Evolutionary conservation across 2,329 filamentous ascomycete genomes (phyloP).

Genomic region (Stagonosporopsis cucurbitacearum): DNA sequence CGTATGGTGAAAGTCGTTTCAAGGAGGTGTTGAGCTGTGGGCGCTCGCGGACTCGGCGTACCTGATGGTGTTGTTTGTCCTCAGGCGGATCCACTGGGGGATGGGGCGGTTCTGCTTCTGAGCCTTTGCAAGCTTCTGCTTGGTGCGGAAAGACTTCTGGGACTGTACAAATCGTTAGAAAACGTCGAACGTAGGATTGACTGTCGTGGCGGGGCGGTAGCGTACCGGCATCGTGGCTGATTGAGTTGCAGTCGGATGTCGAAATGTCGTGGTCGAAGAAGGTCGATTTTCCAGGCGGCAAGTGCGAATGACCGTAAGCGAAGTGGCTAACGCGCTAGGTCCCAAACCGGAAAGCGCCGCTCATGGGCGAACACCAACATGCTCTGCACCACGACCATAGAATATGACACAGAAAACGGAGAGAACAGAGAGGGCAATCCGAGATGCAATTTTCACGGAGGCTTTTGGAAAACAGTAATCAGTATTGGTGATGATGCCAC

Average conservation of each 20-base stretch:
- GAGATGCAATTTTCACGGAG: no score
- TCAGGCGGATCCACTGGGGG: conserved; percentile 98
- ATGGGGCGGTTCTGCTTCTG: conserved; percentile 99
- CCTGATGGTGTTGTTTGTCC: conserved; percentile 99
- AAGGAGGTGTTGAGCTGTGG: conserved; percentile 5
- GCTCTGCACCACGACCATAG: not conserved
- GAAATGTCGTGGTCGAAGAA: conserved; percentile 23
- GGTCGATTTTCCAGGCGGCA: conserved; percentile 15
- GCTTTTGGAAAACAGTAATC: no score
- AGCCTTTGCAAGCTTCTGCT: conserved; percentile 99
- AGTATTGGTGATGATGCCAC: no score
- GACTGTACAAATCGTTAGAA: conserved; percentile 64
- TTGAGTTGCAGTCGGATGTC: conserved; percentile 45
- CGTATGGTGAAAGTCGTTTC: not conserved
- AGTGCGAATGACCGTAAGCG: conserved; percentile 7
- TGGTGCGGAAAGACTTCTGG: conserved; percentile 99
- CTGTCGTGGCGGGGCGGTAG: conserved; percentile 17
- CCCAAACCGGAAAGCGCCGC: not conserved
- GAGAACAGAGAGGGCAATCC: not conserved
- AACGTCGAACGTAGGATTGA: conserved; percentile 12
- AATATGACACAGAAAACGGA: no score
- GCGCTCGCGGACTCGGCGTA: conserved; percentile 56
- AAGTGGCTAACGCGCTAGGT: not conserved
- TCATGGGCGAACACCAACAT: conserved; percentile 2
- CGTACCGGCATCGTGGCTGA: conserved; percentile 51